Percentiles rank a stretch among this genome's conserved stretches.
phyloP scores from a whole-genome alignment of 2,329 filamentous ascomycete species.

The Hymenoscyphus fructigenus region DNA sequence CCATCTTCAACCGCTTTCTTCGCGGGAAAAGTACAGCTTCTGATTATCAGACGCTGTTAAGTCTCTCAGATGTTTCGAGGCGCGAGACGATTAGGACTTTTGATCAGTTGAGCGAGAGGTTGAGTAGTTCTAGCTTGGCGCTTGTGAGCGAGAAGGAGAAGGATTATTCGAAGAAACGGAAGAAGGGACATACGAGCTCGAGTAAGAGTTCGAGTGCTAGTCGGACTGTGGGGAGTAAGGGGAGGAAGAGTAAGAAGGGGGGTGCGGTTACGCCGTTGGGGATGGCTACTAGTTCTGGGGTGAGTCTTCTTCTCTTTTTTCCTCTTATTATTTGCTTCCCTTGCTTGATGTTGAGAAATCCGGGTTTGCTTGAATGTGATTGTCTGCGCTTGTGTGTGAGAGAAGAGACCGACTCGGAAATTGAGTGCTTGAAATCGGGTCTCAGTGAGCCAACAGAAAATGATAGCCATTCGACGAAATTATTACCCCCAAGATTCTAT shows the following conservation, averaged over 20 bases:
- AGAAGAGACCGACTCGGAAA: not conserved
- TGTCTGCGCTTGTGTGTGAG: not conserved
- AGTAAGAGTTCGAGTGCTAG: not conserved
- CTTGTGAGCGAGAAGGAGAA: constrained; percentile 11
- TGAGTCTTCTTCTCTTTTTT: constrained; percentile 14
- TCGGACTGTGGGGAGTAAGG: not conserved
- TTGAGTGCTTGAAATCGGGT: not conserved
- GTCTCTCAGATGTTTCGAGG: constrained; percentile 48
- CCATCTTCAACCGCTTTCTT: constrained; percentile 40
- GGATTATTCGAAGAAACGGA: constrained; percentile 14
- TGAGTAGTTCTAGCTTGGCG: constrained; percentile 33
- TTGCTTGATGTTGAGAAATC: not conserved
- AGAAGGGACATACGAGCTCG: constrained; percentile 11
- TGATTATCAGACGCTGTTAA: constrained; percentile 48
- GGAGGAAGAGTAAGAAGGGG: constrained; percentile 25
- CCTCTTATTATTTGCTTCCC: not conserved
- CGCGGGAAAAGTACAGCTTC: constrained; percentile 38
- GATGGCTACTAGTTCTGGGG: constrained; percentile 26
- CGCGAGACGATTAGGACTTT: constrained; percentile 51
- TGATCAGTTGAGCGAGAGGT: constrained; percentile 43
- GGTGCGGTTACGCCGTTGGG: constrained; percentile 27
- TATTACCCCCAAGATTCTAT: not conserved
- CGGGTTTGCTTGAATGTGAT: not conserved
- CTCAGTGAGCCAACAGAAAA: not conserved
- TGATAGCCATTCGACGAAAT: not conserved